Base-by-base conservation (phyloP, 1,284 basidiomycete species). In the Inonotus obliquus region DNA sequence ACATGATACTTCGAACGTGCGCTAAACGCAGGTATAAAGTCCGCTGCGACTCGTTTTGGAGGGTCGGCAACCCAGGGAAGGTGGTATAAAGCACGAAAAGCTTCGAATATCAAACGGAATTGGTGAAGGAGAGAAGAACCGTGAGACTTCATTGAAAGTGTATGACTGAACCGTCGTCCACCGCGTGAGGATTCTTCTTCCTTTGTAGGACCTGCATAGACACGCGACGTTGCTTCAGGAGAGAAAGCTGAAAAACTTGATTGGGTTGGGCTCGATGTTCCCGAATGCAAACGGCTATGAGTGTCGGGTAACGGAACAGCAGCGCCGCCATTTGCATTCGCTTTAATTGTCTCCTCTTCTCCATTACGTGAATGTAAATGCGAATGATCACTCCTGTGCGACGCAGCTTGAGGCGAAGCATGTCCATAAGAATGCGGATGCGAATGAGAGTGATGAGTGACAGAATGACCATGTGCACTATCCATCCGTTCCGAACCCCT, bases 21-120 rank as follows among this genome's bases (percentile, higher is more conserved):
- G n/a, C 53, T 10, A 17, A 56, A 17, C 14, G 60, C 60, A 3
- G 60, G 54, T 5, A 61, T 35, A 47, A 61, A 56, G 23, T 61
- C 60, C 19, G 56, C 54, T 13, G 60, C 44, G 17, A 61, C 35
- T 21, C 60, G 60, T 25, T 14, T 39, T 4, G 41, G 60, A n/a
- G 54, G 60, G 10, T 45, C 32, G 4, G 60, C 60, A 14, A 61
- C 23, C 60, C 60, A 61, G 2, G 60, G 60, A 5, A 61, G 60
- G 23, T 39, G 53, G 37, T 61, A 57, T 29, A 61, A 32, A 2
- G 47, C 60, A 14, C 38, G 29, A 4, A 57, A 13, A 14, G 32
- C 47, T 13, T 47, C 41, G 37, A 37, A 56, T 9, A 61, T 27
- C 2, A 45, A 29, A 17, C 27, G 13, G 32, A 51, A n/a, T 2